phyloP scores from a whole-genome alignment of 495 filamentous ascomycete species.

The Lasiosphaeria ovina region DNA sequence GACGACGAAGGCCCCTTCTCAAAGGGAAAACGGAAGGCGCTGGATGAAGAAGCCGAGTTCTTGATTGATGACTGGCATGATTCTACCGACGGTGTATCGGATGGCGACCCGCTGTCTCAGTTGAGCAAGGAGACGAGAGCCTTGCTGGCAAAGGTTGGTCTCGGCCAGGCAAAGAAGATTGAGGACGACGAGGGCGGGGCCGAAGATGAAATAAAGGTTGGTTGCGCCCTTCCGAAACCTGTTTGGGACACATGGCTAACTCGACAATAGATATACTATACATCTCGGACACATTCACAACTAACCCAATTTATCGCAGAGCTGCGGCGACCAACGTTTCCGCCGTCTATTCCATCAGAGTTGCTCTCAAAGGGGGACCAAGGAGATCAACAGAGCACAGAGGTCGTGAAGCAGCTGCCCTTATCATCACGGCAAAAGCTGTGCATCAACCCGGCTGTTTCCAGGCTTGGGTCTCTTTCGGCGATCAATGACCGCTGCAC shows the following conservation, averaged over 20 bases:
- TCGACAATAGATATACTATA: slow-evolving; percentile 70
- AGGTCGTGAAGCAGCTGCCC: slow-evolving; percentile 78
- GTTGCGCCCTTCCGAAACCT: background rate
- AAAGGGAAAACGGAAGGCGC: slow-evolving; percentile 30
- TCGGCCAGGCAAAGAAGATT: slow-evolving; percentile 26
- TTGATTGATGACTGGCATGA: slow-evolving; percentile 71
- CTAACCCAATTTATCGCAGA: slow-evolving; percentile 92
- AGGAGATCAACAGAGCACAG: slow-evolving; percentile 42
- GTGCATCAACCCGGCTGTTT: slow-evolving; percentile 86
- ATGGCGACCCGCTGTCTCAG: slow-evolving; percentile 30
- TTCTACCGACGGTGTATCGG: slow-evolving; percentile 49
- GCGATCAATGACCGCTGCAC: slow-evolving; percentile 96
- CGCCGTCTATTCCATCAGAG: slow-evolving; percentile 50
- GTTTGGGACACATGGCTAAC: slow-evolving; percentile 11
- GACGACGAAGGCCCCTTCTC: slow-evolving; percentile 23
- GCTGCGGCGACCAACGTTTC: slow-evolving; percentile 75
- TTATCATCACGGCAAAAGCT: slow-evolving; percentile 89
- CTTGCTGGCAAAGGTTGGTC: slow-evolving; percentile 59
- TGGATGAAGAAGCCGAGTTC: slow-evolving; percentile 69
- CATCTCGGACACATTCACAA: slow-evolving; percentile 93
- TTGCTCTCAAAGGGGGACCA: slow-evolving; percentile 16
- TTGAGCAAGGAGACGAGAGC: slow-evolving; percentile 62
- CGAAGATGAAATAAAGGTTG: slow-evolving; percentile 62
- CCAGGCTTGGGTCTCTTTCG: slow-evolving; percentile 64
- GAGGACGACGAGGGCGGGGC: slow-evolving; percentile 48